Percentiles rank a stretch among this genome's conserved stretches.
Conservation (phyloP, 345 rosid genomes). For the Sisymbrium irio region DNA sequence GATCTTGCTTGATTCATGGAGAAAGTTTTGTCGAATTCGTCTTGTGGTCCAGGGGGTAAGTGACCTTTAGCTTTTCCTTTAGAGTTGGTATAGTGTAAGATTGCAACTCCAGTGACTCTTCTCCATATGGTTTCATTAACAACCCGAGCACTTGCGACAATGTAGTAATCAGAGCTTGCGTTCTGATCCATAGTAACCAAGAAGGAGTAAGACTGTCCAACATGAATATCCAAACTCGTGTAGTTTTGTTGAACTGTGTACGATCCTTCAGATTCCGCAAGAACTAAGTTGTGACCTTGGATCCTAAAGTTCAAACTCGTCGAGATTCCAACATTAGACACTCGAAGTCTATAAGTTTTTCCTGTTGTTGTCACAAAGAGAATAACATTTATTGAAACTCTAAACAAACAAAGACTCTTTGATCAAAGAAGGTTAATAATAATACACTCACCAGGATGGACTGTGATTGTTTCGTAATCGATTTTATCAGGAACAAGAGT, state of each 20-base stretch:
- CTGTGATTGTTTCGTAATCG: constrained; percentile 69
- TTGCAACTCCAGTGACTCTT: constrained; percentile 93
- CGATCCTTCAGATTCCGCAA: constrained; percentile 92
- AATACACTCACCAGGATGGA: constrained; percentile 80
- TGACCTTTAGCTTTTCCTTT: constrained; percentile 91
- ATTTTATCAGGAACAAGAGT: constrained; percentile 84
- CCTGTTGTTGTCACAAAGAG: constrained; percentile 46
- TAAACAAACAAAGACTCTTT: not conserved
- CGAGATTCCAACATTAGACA: constrained; percentile 88
- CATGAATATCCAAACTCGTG: constrained; percentile 95
- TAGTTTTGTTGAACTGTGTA: constrained; percentile 97
- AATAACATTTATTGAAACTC: not conserved
- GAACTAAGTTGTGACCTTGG: constrained; percentile 83
- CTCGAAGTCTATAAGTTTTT: constrained; percentile 81
- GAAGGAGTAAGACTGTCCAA: constrained; percentile 91
- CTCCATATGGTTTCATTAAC: constrained; percentile 87
- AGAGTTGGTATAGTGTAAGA: constrained; percentile 89
- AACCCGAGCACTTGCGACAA: constrained; percentile 92
- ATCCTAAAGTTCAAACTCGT: constrained; percentile 96
- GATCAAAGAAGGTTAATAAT: not conserved
- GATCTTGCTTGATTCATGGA: constrained; percentile 99
- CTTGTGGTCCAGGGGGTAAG: constrained; percentile 78
- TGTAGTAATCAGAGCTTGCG: constrained; percentile 93
- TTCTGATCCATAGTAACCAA: constrained; percentile 95
- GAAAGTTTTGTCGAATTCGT: constrained; percentile 83